Percentiles rank a stretch among this genome's conserved stretches.
Conservation (phyloP, 495 filamentous ascomycete genomes). For the Amphirosellinia nigrospora region DNA sequence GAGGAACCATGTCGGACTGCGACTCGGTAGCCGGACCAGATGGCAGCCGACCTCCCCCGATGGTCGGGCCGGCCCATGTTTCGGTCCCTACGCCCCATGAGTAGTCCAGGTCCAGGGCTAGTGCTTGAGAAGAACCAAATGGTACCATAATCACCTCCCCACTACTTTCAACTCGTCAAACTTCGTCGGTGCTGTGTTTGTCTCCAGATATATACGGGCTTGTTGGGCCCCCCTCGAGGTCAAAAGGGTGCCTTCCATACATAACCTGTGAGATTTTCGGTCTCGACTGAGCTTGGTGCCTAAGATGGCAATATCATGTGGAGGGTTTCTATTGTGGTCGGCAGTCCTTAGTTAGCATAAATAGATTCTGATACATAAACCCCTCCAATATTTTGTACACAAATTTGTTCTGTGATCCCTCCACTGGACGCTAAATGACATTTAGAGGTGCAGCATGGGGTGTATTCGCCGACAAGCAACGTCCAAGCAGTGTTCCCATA, state of each 20-base stretch:
- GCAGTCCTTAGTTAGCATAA: not conserved
- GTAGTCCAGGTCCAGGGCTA: not conserved
- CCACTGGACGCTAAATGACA: not conserved
- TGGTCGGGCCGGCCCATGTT: not conserved
- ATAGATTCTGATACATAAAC: too few relatives aligned
- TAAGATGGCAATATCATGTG: not conserved
- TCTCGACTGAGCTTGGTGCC: not conserved
- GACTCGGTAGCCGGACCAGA: not conserved
- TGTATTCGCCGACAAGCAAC: not conserved
- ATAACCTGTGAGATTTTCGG: not conserved
- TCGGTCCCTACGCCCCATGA: slow-evolving; percentile 1
- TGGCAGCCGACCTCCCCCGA: not conserved
- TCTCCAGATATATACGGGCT: slow-evolving; percentile 1
- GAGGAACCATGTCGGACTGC: not conserved
- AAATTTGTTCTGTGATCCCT: not conserved
- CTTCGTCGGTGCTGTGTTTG: not conserved
- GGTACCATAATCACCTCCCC: not conserved
- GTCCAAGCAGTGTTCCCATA: not conserved
- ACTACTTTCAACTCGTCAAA: not conserved
- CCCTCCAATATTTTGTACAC: too few relatives aligned
- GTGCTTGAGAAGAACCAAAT: not conserved
- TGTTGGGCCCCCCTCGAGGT: not conserved
- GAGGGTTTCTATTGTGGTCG: not conserved
- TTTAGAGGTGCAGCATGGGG: not conserved
- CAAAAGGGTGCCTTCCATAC: not conserved